Evolutionary conservation across 345 rosid species (phyloP), one percentile per base, ranked within the genome.

Genomic region (Salix koriyanagi): DNA sequence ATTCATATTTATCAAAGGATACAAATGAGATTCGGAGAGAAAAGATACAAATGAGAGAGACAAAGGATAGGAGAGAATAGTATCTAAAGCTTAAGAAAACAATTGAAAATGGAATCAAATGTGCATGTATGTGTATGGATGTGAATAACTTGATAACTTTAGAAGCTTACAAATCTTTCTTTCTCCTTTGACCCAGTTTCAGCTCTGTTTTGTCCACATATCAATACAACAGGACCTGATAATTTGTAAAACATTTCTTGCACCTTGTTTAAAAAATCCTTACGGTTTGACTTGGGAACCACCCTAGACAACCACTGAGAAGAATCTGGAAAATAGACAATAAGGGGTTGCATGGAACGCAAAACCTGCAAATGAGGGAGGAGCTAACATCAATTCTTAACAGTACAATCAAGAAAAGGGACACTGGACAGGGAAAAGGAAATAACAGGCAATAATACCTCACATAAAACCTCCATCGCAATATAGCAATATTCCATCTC

Each of bases 361-460:
- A 96, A 80, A 78, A 96, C 98, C 99, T 96, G 90, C 84, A 85
- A n/a, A n/a, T n/a, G n/a, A n/a, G n/a, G n/a, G n/a, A n/a, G n/a
- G n/a, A n/a, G n/a, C n/a, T n/a, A n/a, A n/a, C n/a, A n/a, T n/a
- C n/a, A n/a, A n/a, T n/a, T n/a, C n/a, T n/a, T n/a, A n/a, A n/a
- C n/a, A n/a, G n/a, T n/a, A n/a, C n/a, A n/a, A n/a, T n/a, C n/a
- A n/a, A n/a, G n/a, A n/a, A n/a, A n/a, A n/a, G n/a, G n/a, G n/a
- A n/a, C n/a, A n/a, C n/a, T n/a, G n/a, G n/a, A n/a, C n/a, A n/a
- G n/a, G n/a, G n/a, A n/a, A n/a, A n/a, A n/a, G n/a, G n/a, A n/a
- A n/a, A n/a, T n/a, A n/a, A n/a, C n/a, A n/a, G n/a, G n/a, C n/a
- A n/a, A n/a, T n/a, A n/a, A n/a, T n/a, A n/a, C n/a, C n/a, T n/a